Evolutionary conservation across 2,329 filamentous ascomycete genomes (phyloP).

Genomic region (Trichoderma aggressivum): DNA sequence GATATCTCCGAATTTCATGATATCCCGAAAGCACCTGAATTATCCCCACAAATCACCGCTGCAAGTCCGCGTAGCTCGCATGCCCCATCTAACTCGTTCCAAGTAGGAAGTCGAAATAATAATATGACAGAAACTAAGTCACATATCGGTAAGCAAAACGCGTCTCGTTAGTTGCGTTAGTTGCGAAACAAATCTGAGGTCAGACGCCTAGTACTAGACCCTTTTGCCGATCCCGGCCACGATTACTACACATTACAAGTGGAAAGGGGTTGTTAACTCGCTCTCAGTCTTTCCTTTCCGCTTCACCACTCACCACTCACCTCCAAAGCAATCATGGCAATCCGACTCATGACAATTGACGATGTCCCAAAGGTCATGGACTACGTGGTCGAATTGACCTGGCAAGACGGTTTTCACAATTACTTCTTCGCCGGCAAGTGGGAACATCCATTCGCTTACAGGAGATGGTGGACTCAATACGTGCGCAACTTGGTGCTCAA

Average conservation of each 20-base stretch:
- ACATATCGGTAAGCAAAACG: background rate
- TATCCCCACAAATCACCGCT: background rate
- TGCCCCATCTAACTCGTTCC: background rate
- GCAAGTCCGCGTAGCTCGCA: background rate
- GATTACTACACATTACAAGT: background rate
- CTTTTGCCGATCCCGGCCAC: background rate
- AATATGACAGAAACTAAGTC: background rate
- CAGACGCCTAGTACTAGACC: background rate
- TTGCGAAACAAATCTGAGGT: background rate
- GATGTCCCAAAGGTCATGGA: background rate
- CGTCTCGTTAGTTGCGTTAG: background rate
- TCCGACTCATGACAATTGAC: background rate
- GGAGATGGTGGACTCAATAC: background rate
- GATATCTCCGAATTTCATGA: background rate
- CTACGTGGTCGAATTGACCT: background rate
- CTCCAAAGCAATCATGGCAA: background rate
- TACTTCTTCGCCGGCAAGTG: background rate
- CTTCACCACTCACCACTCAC: background rate
- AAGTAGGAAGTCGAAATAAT: background rate
- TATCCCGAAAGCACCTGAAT: background rate
- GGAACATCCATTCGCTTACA: background rate
- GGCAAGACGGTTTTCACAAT: background rate
- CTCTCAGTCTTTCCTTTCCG: background rate
- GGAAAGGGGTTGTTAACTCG: background rate
- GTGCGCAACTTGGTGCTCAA: background rate